Base-by-base conservation (phyloP, 495 filamentous ascomycete genomes). In the Lasiosphaeriaceae sp. region DNA sequence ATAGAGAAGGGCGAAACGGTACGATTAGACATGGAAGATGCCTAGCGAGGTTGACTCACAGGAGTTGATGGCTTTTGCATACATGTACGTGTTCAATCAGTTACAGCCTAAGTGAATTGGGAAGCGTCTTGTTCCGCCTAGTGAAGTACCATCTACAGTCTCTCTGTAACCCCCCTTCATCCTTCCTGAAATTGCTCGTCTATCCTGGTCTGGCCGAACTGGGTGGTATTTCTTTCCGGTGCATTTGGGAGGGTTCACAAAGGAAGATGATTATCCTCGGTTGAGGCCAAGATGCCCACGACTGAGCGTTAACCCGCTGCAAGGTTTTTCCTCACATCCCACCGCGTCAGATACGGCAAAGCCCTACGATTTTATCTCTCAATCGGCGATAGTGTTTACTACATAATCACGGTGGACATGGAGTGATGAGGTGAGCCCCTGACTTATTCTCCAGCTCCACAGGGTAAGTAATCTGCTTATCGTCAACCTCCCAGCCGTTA, bases 1-100 rank as follows among this genome's bases (percentile, higher is more conserved):
- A 17, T 61, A 20, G 34, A 46, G 45, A 57, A 54, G n/a, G 59
- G 59, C 37, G 54, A 57, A 45, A 26, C 6, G 23, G 19, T 61
- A 11, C 29, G 54, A 12, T 51, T 61, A 1, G 43, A 61, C n/a
- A 39, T 57, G 7, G 24, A 55, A 20, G 52, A 55, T n/a, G 26
- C 29, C 12, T 55, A 44, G 39, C 16, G 52, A 46, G 22, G 24
- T 34, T 2, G 39, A 16, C 39, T 43, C 39, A 43, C 9, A n/a
- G 14, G 39, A 43, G 6, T 14, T 50, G 48, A 24, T 43, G 39
- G 39, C 9, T 43, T 43, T 43, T 43, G 37, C 37, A n/a, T n/a
- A n/a, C n/a, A 35, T 35, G 12, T 12, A 35, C 12, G 31, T 35
- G 31, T 35, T 35, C 31, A 35, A 35, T 35, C 31, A 12, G 31